Evolutionary conservation across 2,329 filamentous ascomycete genomes (phyloP), one percentile per base, ranked within the genome.

Genomic region (Clonostachys byssicola): DNA sequence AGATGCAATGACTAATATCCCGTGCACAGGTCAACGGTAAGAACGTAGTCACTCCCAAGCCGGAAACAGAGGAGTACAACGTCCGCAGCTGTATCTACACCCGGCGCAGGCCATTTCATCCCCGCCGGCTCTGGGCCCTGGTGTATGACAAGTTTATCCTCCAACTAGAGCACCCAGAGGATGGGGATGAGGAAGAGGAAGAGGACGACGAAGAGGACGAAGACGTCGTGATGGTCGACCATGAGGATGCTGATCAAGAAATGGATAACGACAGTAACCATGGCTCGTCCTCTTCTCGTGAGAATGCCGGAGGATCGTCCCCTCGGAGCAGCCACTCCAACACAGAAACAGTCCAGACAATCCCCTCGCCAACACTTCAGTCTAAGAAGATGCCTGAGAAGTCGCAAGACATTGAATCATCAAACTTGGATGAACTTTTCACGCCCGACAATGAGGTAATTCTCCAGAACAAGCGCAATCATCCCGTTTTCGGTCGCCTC

Each of bases 61-160:
- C 85, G 0, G 85, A 89, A 65, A 88, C 84, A 0, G 73, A 88
- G 47, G 85, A 88, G 71, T 88, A 88, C 57, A 83, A 83, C 8
- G 84, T 89, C 12, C 77, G 80, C 35, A 89, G 81, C 58, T 88
- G 88, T 53, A 81, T 89, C 12, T 89, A 89, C 59, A 71, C 74
- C 1, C 77, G 80, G 0, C 71, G 78, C 8, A 68, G 77, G 1
- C 81, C 81, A 0, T 77, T 79, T 46, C 71, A 78, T 39, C 75
- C 75, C 0, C 60, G 60, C 2, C 59, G 74, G 0, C 64, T 79
- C 0, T 78, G 68, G 63, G 58, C 62, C 0, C 56, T 73, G 17
- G 51, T 78, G 2, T 67, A 72, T 34, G 66, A 77, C 50, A 75
- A 75, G 52, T 78, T 78, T 34, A 74, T 77, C 36, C 60, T 78